Evolutionary conservation across 108 stramenopile genomes (phyloP).

Genomic region (Nitzschia palea): DNA sequence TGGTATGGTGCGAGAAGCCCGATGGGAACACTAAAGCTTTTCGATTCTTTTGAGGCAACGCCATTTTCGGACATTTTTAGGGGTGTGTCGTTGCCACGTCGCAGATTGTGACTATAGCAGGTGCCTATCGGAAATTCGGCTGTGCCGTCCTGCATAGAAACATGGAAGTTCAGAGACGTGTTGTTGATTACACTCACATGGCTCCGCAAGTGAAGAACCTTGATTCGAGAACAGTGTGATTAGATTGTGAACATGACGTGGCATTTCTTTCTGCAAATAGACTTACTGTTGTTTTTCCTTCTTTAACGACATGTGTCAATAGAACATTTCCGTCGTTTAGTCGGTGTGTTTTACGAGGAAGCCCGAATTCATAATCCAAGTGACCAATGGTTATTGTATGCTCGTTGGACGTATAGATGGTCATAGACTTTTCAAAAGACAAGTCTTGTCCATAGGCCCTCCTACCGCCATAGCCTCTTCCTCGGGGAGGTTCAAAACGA

Average conservation of each 20-base stretch:
- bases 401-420: slow-evolving; percentile 19
- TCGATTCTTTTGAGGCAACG: slow-evolving; percentile 12
- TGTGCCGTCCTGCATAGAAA: slow-evolving; percentile 15
- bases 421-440: slow-evolving; percentile 49
- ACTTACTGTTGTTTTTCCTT: slow-evolving; percentile 78
- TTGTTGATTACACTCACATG: slow-evolving; percentile 63
- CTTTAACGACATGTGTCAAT: slow-evolving; percentile 58
- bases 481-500: slow-evolving; percentile 66
- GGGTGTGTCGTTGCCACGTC: slow-evolving; percentile 1
- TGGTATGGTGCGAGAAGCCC: not conserved
- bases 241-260: no score
- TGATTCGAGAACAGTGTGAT: not conserved
- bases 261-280: not conserved
- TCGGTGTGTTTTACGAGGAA: slow-evolving; percentile 37
- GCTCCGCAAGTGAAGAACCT: slow-evolving; percentile 75
- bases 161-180: slow-evolving; percentile 60
- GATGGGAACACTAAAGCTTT: slow-evolving; percentile 8
- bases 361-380: slow-evolving; percentile 41
- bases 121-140: slow-evolving; percentile 5
- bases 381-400: slow-evolving; percentile 6
- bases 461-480: slow-evolving; percentile 64
- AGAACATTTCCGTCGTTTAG: slow-evolving; percentile 43
- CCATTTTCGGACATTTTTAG: slow-evolving; percentile 5
- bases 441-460: slow-evolving; percentile 85
- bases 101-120: slow-evolving; percentile 18